phyloP scores from a whole-genome alignment of 2,329 filamentous ascomycete species.

The Fusarium napiforme region DNA sequence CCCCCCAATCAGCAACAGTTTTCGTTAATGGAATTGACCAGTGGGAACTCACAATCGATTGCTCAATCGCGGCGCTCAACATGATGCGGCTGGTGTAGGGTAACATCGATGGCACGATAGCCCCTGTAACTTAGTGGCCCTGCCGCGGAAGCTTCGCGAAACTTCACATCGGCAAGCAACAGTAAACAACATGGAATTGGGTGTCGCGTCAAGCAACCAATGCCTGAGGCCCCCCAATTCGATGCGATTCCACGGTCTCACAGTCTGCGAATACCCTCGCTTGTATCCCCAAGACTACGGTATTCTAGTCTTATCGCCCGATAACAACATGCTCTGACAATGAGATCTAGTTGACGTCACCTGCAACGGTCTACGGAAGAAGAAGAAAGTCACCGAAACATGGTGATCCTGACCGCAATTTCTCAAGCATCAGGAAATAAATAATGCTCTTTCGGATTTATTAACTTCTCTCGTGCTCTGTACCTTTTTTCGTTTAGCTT shows the following conservation, averaged over 20 bases:
- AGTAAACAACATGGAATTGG: background rate
- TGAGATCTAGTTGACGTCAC: conserved; percentile 31
- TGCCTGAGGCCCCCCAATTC: conserved; percentile 18
- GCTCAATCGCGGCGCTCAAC: background rate
- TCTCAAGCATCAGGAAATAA: background rate
- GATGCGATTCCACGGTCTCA: background rate
- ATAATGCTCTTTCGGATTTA: background rate
- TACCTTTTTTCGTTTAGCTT: background rate
- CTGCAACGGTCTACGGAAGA: conserved; percentile 3
- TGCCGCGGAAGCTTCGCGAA: conserved; percentile 29
- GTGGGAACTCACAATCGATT: background rate
- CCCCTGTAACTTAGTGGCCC: background rate
- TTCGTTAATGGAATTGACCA: no score
- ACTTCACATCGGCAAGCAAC: background rate
- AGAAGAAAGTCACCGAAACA: conserved; percentile 18
- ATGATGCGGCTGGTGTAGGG: background rate
- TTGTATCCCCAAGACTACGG: background rate
- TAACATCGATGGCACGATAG: background rate
- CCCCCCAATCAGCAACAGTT: background rate
- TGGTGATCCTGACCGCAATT: conserved; percentile 9
- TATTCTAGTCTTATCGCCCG: conserved; percentile 1
- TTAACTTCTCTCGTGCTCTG: fast-evolving
- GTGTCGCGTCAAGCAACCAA: background rate
- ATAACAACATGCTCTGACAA: background rate
- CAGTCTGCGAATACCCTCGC: conserved; percentile 15